Evolutionary conservation across 2,329 filamentous ascomycete genomes (phyloP), one percentile per base, ranked within the genome.

Genomic region (Nakataea oryzae): DNA sequence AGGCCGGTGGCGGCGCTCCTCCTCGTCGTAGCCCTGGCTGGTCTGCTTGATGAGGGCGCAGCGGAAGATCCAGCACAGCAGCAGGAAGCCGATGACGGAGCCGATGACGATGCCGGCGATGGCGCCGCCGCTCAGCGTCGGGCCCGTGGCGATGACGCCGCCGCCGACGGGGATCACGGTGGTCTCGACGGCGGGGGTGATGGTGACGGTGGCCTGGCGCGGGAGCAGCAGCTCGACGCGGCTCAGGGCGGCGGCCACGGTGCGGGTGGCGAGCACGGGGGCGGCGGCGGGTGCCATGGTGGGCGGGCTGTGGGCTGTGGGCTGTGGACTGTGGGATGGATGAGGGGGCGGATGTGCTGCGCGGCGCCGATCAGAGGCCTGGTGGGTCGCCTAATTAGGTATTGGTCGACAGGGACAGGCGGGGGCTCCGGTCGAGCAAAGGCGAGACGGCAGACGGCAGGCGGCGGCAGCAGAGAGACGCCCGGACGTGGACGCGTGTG

Each of bases 81-180:
- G 70, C 14, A 81, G 69, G 54, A 78, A 66, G n/a, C 78, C 78
- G 57, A 67, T 73, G 60, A 81, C 72, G 28, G 77, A 78, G 26
- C 79, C 79, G 64, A 81, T 75, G 58, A 81, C 77, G 63, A 81
- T 81, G 57, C 79, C 79, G 0, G 78, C 79, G 59, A 82, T 81
- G 58, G 78, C 79, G 57, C 79, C 79, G 59, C 77, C 78, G 55
- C 71, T 75, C 14, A 82, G 72, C n/a, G 63, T 69, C 8, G 65
- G 63, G 17, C 66, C 63, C 41, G 41, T 50, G 6, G 41, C 24
- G 17, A n/a, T 50, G 41, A 50, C 41, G 21, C 21, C 30, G 30
- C 11, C 30, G 30, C 30, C 30, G 30, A 5, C 11, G 30, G 11
- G 30, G 30, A 11, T 30, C 5, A 5, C 11, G 30, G 30, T 30